Evolutionary conservation across 1,284 basidiomycete species (phyloP).

Genomic region (Ganoderma lucidum): DNA sequence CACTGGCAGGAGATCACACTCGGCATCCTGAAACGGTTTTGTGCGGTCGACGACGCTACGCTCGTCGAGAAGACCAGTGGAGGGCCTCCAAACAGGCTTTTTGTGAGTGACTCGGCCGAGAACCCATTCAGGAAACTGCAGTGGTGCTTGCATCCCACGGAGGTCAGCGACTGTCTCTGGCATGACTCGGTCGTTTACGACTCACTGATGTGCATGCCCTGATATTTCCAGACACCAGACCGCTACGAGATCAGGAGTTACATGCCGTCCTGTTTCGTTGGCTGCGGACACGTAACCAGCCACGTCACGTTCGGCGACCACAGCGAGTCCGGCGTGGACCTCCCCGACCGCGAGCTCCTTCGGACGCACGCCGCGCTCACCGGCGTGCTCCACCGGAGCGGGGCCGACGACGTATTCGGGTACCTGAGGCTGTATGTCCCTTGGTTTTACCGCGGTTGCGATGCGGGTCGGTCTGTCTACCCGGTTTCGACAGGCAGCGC

Average conservation of each 20-base stretch:
- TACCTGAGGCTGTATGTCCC: not conserved
- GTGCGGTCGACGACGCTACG: not conserved
- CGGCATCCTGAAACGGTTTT: not conserved
- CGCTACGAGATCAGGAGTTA: not conserved
- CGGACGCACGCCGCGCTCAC: not conserved
- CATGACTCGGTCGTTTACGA: too few species aligned
- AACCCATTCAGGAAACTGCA: not conserved
- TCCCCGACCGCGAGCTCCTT: not conserved
- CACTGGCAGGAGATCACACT: not conserved
- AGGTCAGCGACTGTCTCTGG: not conserved
- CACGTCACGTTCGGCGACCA: conserved; percentile 5
- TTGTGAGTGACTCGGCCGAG: not conserved
- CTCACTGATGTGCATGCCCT: too few species aligned
- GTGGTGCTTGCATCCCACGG: not conserved
- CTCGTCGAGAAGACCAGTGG: not conserved
- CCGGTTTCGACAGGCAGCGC: not conserved
- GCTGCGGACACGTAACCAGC: not conserved
- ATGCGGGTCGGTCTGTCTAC: not conserved
- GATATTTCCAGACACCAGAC: not conserved
- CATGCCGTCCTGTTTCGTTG: too few species aligned
- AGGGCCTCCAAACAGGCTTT: not conserved
- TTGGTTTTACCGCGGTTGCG: not conserved
- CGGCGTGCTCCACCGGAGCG: not conserved
- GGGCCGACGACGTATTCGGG: not conserved
- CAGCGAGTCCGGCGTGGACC: not conserved